Evolutionary conservation across 768 basidiomycete genomes (phyloP), one percentile per base, ranked within the genome.

Genomic region (Sarcomyxa edulis): DNA sequence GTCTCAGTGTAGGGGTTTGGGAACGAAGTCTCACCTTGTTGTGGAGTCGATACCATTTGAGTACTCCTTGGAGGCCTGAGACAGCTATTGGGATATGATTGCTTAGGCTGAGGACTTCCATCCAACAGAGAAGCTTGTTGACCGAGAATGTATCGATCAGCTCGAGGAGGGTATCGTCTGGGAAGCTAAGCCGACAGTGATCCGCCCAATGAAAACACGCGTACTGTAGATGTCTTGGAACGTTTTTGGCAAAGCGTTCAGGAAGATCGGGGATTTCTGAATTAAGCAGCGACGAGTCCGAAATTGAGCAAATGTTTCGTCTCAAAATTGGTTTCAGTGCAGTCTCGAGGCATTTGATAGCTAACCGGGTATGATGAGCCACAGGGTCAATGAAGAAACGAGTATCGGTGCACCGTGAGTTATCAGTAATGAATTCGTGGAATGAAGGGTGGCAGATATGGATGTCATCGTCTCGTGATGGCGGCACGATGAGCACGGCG

Each of bases 381-480:
- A 15, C 14, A 3, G 25, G 6, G 20, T 37, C 21, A 12, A 37
- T 14, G 23, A 24, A 37, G 22, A 37, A 25, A 15, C 19, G 14
- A 11, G 32, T 6, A 34, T 34, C 19, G 32, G n/a, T 20, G 32
- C 32, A 62, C 5, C 62, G 52, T 15, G 48, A 43, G 28, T 16
- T 41, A 33, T 61, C 53, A 18, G 59, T 59, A 29, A 62, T 44
- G 27, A 62, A 62, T 33, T 64, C 61, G 6, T 44, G 46, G 19
- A 62, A 62, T 15, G 61, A 61, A 0, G 59, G 53, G 36, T 62
- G 61, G 44, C 54, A 50, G 3, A 59, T 48, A 14, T 39, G 50
- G 28, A 62, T 54, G 15, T 49, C 43, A n/a, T 39, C n/a, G 28
- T 39, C 22, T 7, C 39, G 22, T 8, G 39, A 27, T 7, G 44